phyloP scores from a whole-genome alignment of 768 basidiomycete species.

The Xerocomus spinulosus region DNA sequence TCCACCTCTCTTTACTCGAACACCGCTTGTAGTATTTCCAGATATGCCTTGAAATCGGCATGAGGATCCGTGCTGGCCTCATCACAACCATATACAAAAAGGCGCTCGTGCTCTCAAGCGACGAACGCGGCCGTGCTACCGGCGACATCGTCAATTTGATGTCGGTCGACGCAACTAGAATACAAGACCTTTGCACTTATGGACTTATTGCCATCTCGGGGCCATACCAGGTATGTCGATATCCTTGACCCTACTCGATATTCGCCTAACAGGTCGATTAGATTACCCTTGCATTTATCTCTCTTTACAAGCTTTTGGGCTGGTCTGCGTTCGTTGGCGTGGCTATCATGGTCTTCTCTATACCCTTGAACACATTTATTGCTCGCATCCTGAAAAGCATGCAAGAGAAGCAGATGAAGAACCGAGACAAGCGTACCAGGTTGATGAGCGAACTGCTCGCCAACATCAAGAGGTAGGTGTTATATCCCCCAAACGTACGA shows the following conservation, averaged over 20 bases:
- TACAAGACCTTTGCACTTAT: conserved; percentile 80
- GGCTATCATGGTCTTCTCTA: conserved; percentile 78
- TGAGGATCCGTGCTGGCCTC: conserved; percentile 91
- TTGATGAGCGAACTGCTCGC: conserved; percentile 92
- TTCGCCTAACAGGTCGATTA: conserved; percentile 22
- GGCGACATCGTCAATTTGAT: conserved; percentile 96
- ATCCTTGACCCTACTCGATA: no score
- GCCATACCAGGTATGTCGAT: conserved; percentile 63
- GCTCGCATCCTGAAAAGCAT: conserved; percentile 67
- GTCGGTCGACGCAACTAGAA: conserved; percentile 76
- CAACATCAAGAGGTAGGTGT: conserved; percentile 75
- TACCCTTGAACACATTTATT: conserved; percentile 71
- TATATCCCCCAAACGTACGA: neutral
- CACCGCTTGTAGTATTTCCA: conserved; percentile 67
- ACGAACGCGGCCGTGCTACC: conserved; percentile 73
- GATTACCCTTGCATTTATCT: conserved; percentile 86
- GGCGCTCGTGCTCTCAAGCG: conserved; percentile 78
- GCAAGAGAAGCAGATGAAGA: conserved; percentile 92
- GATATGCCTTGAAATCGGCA: conserved; percentile 75
- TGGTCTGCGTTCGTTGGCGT: conserved; percentile 88
- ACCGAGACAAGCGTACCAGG: conserved; percentile 75
- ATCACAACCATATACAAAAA: conserved; percentile 84
- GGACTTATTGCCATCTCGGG: conserved; percentile 84
- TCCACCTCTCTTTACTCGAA: neutral
- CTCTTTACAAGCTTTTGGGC: conserved; percentile 84